A percentile compares a stretch with the other conserved stretches of the same genome.
These are phyloP conservation scores for Canavalia gladiata DNA, from an alignment of 306 rosid genomes.

Conservation along the genomic window DNA sequence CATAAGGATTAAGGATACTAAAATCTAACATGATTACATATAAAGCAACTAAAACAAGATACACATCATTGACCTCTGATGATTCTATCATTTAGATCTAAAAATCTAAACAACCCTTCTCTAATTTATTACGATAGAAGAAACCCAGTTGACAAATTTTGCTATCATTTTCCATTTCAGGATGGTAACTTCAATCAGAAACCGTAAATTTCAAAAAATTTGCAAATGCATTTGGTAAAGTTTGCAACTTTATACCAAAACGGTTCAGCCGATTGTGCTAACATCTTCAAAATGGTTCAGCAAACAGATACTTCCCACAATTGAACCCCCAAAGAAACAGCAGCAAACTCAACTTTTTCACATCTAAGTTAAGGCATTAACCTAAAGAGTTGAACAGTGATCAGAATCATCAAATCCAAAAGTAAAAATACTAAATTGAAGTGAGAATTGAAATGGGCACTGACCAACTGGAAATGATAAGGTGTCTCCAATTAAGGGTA, in stretches of 20 bases:
- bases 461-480: conserved; percentile 84
- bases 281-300: conserved; percentile 9
- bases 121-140: background rate
- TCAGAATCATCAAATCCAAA: conserved; percentile 14
- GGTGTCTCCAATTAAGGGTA: conserved; percentile 88
- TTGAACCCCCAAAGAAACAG: background rate
- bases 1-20: background rate
- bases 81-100: conserved; percentile 30
- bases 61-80: background rate
- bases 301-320: conserved; percentile 10
- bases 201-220: background rate
- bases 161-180: conserved; percentile 1
- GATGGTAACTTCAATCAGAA: conserved; percentile 34
- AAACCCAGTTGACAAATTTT: background rate
- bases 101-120: conserved; percentile 5
- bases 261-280: conserved; percentile 34
- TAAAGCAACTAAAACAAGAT: conserved; percentile 3
- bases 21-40: background rate
- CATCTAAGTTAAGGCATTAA: background rate
- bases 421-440: background rate
- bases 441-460: conserved; percentile 48
- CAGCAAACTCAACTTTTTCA: background rate
- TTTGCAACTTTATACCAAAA: conserved; percentile 28
- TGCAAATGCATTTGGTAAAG: conserved; percentile 37
- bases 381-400: too few relatives aligned